Evolutionary conservation across 345 rosid genomes (phyloP).

Genomic region (Murraya koenigii): DNA sequence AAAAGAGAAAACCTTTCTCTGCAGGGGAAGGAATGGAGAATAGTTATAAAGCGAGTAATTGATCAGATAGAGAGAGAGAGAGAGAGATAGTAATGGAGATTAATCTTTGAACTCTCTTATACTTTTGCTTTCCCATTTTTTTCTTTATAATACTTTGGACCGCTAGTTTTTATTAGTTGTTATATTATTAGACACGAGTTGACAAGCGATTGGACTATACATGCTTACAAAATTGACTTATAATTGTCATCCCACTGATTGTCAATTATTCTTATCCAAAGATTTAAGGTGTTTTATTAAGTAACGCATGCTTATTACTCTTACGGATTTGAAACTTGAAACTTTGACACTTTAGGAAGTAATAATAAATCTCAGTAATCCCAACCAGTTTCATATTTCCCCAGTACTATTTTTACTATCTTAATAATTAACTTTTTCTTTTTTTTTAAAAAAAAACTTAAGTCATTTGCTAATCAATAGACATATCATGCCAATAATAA

Average conservation of each 20-base stretch:
- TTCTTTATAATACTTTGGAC: no score
- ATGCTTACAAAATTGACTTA: background rate
- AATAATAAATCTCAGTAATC: background rate
- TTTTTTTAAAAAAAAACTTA: no score
- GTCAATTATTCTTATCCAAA: background rate
- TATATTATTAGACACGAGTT: background rate
- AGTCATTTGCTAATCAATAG: background rate
- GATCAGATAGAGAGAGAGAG: no score
- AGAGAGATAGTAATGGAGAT: background rate
- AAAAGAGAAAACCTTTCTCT: no score
- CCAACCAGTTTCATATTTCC: background rate
- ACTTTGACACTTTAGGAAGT: background rate
- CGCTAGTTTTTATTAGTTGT: no score
- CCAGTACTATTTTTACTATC: background rate
- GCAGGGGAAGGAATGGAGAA: background rate
- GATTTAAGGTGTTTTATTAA: background rate
- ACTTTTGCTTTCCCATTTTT: background rate
- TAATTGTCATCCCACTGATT: background rate
- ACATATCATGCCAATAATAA: background rate
- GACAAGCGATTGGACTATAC: background rate
- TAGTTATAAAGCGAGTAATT: background rate
- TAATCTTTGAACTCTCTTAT: background rate
- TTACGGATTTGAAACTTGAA: background rate
- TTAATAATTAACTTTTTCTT: no score
- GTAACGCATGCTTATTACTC: background rate